Conservation (phyloP, 306 rosid species). For the Ormosia emarginata region DNA sequence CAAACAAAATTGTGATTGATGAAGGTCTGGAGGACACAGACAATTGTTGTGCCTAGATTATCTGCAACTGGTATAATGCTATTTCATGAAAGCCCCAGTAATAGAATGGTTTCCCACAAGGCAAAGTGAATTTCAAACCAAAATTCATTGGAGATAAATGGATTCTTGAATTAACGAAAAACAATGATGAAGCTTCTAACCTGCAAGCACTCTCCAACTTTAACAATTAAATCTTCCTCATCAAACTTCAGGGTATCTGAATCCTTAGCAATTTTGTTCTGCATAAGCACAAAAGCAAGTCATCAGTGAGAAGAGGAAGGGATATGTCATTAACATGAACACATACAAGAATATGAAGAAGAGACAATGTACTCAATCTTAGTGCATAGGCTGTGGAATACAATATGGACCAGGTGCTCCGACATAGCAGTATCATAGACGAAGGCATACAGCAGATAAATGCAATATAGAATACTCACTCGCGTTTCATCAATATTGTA, state of each 20-base stretch:
- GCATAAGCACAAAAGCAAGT: constrained; percentile 31
- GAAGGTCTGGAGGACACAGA: not conserved
- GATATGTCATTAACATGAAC: not conserved
- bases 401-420: constrained; percentile 8
- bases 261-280: constrained; percentile 81
- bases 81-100: constrained; percentile 17
- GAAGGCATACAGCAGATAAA: not conserved
- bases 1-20: constrained; percentile 8
- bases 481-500: constrained; percentile 87
- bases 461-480: constrained; percentile 49
- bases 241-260: constrained; percentile 59
- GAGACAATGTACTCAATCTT: constrained; percentile 8
- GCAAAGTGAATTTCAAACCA: not conserved
- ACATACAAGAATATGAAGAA: constrained; percentile 8
- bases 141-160: not conserved
- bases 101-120: not conserved
- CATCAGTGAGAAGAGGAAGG: constrained; percentile 17
- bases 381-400: not conserved
- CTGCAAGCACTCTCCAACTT: constrained; percentile 93
- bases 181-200: constrained; percentile 42
- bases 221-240: constrained; percentile 79
- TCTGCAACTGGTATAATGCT: constrained; percentile 18
- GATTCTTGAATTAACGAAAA: constrained; percentile 4
- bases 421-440: not conserved
- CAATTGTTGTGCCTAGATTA: not conserved